Base-by-base conservation (phyloP, 2,329 filamentous ascomycete genomes). In the Parastagonospora avenae region DNA sequence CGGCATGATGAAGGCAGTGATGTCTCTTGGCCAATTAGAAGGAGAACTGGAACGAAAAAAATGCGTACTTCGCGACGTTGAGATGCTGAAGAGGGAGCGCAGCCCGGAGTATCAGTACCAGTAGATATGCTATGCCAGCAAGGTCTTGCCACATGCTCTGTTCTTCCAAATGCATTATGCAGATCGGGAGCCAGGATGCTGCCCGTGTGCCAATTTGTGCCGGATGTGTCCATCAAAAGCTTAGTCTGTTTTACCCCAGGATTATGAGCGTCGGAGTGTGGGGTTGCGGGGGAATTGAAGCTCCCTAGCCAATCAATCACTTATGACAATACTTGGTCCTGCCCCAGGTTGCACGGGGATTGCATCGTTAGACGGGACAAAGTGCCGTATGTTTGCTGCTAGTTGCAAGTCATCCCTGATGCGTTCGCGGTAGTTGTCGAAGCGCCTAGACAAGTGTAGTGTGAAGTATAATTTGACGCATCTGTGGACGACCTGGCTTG, bases 171-270 rank as follows among this genome's bases (percentile, higher is more conserved):
- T 30, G 32, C 4, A 36, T 15, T 29, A 48, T 62, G 53, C 53
- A 57, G 48, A 52, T 24, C 46, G 19, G 42, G 39, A 15, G 29
- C 27, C 37, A 29, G 36, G 42, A 15, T 31, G 35, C 10, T 31
- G 45, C 33, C 46, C 52, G 51, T 35, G 36, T 29, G 41, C 16
- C 52, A 58, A 53, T 59, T 62, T 62, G 46, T 63, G 58, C 62
- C 59, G 60, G 54, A 56, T 53, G 51, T 55, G 50, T 24, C 49
- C 42, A 19, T 46, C 46, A 52, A 60, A 48, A 46, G 39, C 48
- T 57, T 55, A 53, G 48, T 42, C 38, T 46, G 45, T 12, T 29
- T 42, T 64, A 52, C 57, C 60, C 60, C 59, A 31, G 55, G 58
- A 49, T 47, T 19, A 29, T 46, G 19, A 36, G 52, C 39, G 30